phyloP scores from a whole-genome alignment of 768 basidiomycete species.

The Boletus fagicola region DNA sequence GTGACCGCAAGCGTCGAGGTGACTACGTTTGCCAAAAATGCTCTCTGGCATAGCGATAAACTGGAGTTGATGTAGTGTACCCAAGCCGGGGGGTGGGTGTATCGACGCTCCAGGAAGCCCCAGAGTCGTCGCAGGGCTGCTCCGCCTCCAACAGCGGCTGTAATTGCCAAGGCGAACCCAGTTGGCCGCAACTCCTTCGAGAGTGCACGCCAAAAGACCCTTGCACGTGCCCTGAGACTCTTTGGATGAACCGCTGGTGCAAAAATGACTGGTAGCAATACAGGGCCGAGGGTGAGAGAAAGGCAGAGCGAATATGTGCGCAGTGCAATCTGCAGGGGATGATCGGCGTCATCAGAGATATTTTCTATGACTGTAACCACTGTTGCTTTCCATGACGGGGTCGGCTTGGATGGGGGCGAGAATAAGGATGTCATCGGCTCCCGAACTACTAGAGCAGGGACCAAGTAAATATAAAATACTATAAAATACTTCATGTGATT shows the following conservation, averaged over 20 bases:
- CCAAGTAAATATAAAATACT: not conserved
- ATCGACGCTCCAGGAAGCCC: constrained; percentile 23
- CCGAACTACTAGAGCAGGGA: not conserved
- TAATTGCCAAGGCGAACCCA: constrained; percentile 70
- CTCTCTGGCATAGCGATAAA: constrained; percentile 43
- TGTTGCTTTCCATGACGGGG: constrained; percentile 1
- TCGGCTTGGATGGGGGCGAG: not conserved
- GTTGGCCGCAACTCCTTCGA: constrained; percentile 55
- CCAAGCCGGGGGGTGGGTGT: not conserved
- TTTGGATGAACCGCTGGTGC: constrained; percentile 30
- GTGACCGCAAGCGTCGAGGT: constrained; percentile 56
- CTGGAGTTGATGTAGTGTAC: constrained; percentile 16
- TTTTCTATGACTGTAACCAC: not conserved
- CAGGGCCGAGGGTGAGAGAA: constrained; percentile 65
- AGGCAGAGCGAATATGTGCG: constrained; percentile 68
- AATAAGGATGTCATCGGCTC: constrained; percentile 5
- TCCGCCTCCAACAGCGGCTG: constrained; percentile 63
- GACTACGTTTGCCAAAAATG: constrained; percentile 56
- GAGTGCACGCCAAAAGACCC: constrained; percentile 37
- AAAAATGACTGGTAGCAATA: constrained; percentile 52
- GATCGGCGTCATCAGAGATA: constrained; percentile 38
- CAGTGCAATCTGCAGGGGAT: constrained; percentile 57
- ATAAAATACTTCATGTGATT: constrained; percentile 8
- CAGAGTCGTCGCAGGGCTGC: constrained; percentile 50
- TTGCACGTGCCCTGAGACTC: constrained; percentile 20